Evolutionary conservation across 2,329 filamentous ascomycete species (phyloP).

Genomic region (Plectosphaerella sp.): DNA sequence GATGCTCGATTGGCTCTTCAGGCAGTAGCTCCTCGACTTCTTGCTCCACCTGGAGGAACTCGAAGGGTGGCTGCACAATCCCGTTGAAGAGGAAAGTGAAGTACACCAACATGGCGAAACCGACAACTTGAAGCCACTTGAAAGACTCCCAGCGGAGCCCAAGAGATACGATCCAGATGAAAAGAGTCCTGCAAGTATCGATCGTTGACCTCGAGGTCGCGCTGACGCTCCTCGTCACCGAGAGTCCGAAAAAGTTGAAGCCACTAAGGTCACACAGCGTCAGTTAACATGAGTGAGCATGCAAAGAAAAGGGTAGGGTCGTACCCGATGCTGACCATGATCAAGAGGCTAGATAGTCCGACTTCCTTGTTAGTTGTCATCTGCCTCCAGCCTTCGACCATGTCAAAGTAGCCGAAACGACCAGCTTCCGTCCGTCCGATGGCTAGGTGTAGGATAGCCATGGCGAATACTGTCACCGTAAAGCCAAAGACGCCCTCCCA

Average conservation of each 20-base stretch:
- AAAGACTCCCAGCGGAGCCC: constrained; percentile 95
- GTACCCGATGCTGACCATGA: constrained; percentile 97
- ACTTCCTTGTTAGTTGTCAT: constrained; percentile 69
- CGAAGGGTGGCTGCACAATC: constrained; percentile 77
- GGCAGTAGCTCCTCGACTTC: constrained; percentile 65
- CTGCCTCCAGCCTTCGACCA: constrained; percentile 78
- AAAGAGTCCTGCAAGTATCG: constrained; percentile 93
- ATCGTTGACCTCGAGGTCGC: constrained; percentile 94
- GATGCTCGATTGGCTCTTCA: constrained; percentile 79
- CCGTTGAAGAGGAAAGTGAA: constrained; percentile 97
- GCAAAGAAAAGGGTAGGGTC: constrained; percentile 20
- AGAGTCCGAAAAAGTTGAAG: constrained; percentile 98
- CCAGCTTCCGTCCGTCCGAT: constrained; percentile 74
- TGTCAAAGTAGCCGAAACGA: constrained; percentile 82
- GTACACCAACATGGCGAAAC: constrained; percentile 87
- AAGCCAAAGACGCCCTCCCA: constrained; percentile 97
- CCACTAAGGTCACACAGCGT: constrained; percentile 50
- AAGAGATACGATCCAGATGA: constrained; percentile 95
- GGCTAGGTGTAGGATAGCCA: constrained; percentile 73
- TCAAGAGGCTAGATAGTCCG: constrained; percentile 73
- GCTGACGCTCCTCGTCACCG: constrained; percentile 82
- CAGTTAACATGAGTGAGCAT: background rate
- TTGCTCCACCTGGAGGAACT: constrained; percentile 53
- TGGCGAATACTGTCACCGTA: constrained; percentile 68
- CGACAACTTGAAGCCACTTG: constrained; percentile 91